Evolutionary conservation across 495 filamentous ascomycete genomes (phyloP).

Genomic region (Sporormia fimetaria): DNA sequence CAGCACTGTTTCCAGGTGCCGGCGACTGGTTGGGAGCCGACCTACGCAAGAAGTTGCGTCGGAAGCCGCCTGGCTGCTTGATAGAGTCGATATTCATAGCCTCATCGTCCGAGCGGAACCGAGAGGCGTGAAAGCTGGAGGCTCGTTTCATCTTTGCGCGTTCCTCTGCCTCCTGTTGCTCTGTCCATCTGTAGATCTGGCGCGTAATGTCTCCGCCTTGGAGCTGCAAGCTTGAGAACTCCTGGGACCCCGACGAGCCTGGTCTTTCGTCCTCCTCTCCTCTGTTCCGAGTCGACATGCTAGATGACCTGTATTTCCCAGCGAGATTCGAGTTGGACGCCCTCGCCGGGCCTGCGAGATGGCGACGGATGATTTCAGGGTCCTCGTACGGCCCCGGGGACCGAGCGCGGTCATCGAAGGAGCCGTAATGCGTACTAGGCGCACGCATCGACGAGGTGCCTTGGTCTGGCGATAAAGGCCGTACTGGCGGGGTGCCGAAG

Average conservation of each 20-base stretch:
- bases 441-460: slow-evolving; percentile 9
- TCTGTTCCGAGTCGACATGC: slow-evolving; percentile 5
- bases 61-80: slow-evolving; percentile 83
- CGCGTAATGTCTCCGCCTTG: slow-evolving; percentile 92
- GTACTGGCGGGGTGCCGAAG: slow-evolving; percentile 27
- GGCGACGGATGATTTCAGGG: slow-evolving; percentile 33
- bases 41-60: slow-evolving; percentile 73
- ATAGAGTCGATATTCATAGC: slow-evolving; percentile 75
- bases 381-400: slow-evolving; percentile 31
- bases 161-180: slow-evolving; percentile 54
- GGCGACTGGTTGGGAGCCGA: slow-evolving; percentile 50
- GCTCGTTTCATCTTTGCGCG: slow-evolving; percentile 54
- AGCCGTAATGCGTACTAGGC: slow-evolving; percentile 25
- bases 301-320: slow-evolving; percentile 18
- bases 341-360: slow-evolving; percentile 29
- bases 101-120: slow-evolving; percentile 67
- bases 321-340: slow-evolving; percentile 21
- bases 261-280: slow-evolving; percentile 7
- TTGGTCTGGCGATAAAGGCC: slow-evolving; percentile 19
- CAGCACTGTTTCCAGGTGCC: slow-evolving; percentile 26
- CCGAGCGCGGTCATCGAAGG: slow-evolving; percentile 26
- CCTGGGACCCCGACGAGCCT: slow-evolving; percentile 39
- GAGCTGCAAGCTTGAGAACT: slow-evolving; percentile 83
- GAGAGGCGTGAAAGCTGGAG: slow-evolving; percentile 68
- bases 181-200: slow-evolving; percentile 88